Conservation (phyloP, 495 filamentous ascomycete genomes). For the Xylaria venustula region DNA sequence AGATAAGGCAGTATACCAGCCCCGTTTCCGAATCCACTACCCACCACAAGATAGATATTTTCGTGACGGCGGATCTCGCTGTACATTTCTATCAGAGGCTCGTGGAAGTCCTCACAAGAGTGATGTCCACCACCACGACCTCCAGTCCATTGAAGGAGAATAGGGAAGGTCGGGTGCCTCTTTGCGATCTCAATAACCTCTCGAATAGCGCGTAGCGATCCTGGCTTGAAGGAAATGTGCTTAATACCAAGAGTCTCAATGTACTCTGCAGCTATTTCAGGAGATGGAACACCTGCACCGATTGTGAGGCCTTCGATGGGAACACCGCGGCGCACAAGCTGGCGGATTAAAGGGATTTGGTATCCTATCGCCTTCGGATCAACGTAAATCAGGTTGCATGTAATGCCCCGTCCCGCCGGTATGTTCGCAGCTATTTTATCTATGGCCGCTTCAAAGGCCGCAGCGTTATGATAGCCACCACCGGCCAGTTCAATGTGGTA, state of each 20-base stretch:
- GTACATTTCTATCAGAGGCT: conserved; percentile 75
- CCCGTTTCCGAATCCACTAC: conserved; percentile 73
- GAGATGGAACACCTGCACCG: conserved; percentile 74
- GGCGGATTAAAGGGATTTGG: conserved; percentile 77
- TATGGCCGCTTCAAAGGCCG: conserved; percentile 71
- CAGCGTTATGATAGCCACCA: conserved; percentile 79
- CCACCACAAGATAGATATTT: conserved; percentile 71
- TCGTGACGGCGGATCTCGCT: conserved; percentile 61
- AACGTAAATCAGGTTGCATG: conserved; percentile 80
- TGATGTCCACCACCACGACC: conserved; percentile 79
- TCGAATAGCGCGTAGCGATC: conserved; percentile 71
- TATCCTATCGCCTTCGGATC: conserved; percentile 81
- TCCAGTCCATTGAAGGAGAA: conserved; percentile 78
- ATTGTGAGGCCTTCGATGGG: conserved; percentile 81
- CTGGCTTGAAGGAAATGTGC: conserved; percentile 79
- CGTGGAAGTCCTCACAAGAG: conserved; percentile 80
- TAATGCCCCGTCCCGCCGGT: conserved; percentile 78
- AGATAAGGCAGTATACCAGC: conserved; percentile 77
- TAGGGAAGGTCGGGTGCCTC: conserved; percentile 69
- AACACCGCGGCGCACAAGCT: conserved; percentile 69
- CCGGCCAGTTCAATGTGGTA: conserved; percentile 86
- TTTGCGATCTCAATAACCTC: conserved; percentile 74
- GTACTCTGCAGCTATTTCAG: conserved; percentile 76
- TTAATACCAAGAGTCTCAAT: conserved; percentile 75
- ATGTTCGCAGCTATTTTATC: conserved; percentile 72